Evolutionary conservation across 768 basidiomycete genomes (phyloP).

Genomic region (Cytidiella melzeri): DNA sequence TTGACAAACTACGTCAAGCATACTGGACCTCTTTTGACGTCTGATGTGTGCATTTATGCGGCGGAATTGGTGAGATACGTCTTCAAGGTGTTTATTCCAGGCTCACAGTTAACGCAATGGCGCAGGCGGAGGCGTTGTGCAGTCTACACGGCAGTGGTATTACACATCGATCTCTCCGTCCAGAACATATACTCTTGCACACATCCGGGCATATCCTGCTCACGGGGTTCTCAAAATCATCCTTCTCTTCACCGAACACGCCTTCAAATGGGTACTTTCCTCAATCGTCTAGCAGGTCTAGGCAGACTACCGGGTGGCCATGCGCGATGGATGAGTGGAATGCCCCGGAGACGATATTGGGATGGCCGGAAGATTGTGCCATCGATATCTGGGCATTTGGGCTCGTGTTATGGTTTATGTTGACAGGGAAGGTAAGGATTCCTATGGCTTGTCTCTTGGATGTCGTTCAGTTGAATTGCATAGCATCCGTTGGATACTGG

Average conservation of each 20-base stretch:
- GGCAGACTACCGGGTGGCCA: neutral
- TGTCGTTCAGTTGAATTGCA: neutral
- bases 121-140: constrained; percentile 35
- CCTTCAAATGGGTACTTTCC: constrained; percentile 4
- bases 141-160: constrained; percentile 41
- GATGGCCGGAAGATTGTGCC: constrained; percentile 45
- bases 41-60: constrained; percentile 37
- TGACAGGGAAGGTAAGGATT: constrained; percentile 37
- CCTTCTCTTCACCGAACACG: constrained; percentile 16
- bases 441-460: neutral
- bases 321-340: constrained; percentile 10
- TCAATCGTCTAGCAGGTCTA: neutral
- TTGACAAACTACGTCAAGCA: constrained; percentile 25
- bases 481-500: constrained; percentile 37
- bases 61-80: constrained; percentile 40
- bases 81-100: neutral
- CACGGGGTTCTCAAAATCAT: constrained; percentile 35
- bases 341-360: constrained; percentile 50
- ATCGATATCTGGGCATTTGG: constrained; percentile 62
- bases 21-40: constrained; percentile 29
- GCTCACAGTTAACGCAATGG: neutral
- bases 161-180: constrained; percentile 40
- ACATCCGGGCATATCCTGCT: constrained; percentile 41
- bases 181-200: constrained; percentile 39
- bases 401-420: constrained; percentile 40